Evolutionary conservation across 495 filamentous ascomycete genomes (phyloP), one percentile per base, ranked within the genome.

Genomic region (Elaphomyces granulatus): DNA sequence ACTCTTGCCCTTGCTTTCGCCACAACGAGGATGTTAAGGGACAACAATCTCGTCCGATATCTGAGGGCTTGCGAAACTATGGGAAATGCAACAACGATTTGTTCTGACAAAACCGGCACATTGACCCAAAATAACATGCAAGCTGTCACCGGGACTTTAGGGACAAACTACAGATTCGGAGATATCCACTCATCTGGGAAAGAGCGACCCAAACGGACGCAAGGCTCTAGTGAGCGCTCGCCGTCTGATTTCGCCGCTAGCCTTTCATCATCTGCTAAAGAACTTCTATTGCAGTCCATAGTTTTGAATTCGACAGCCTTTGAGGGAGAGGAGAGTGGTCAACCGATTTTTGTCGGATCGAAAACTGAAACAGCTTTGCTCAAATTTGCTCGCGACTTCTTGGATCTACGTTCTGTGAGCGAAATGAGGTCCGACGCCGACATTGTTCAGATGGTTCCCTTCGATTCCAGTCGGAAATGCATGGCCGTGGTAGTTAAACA

Each of bases 61-160:
- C 67, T 96, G 30, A 79, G 85, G 49, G 87, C 88, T 33, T 96
- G 88, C 57, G 88, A 96, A 57, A 92, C 88, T n/a, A 96, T 96
- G 88, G 88, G 88, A 16, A 94, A 94, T 58, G 88, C 88, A 3
- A 94, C 87, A 0, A 88, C 84, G 1, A 83, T 96, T 36, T 96
- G 88, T 60, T 94, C 87, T 2, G 88, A 96, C 63, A 96, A 96
- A 57, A 96, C 88, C 0, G 88, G 88, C 40, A 96, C 88, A 2
- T 65, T 96, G n/a, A 90, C 84, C 0, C 78, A 87, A 55, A 94
- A 94, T 50, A 85, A 83, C 62, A 94, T 94, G 86, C 78, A 74
- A 23, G 80, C 86, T 7, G 83, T 92, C 40, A 76, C 83, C 18
- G 86, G 77, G 2, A 83, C 81, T 4, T 45, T 92, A 19, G 81